These are phyloP conservation scores for Colletotrichum lupini DNA, from an alignment of 2,329 filamentous ascomycete genomes.

Conservation along the genomic window DNA sequence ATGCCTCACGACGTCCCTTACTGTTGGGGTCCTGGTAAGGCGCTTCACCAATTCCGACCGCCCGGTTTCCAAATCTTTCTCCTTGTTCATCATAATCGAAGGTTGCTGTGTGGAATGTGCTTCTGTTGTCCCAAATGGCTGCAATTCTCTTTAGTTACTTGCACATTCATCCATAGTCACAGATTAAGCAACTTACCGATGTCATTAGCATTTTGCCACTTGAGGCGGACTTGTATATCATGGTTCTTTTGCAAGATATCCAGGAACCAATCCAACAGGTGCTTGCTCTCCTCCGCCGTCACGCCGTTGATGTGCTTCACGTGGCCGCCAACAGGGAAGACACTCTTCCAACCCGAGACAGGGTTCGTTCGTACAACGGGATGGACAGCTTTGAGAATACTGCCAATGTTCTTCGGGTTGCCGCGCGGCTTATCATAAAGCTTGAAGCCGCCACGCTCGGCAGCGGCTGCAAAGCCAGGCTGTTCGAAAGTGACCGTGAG, in stretches of 20 bases:
- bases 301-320: slow-evolving; percentile 56
- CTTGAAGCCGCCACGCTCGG: slow-evolving; percentile 43
- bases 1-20: slow-evolving; percentile 43
- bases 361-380: slow-evolving; percentile 71
- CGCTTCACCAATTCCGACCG: slow-evolving; percentile 65
- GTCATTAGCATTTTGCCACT: slow-evolving; percentile 57
- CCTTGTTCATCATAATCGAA: slow-evolving; percentile 66
- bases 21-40: slow-evolving; percentile 65
- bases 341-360: slow-evolving; percentile 69
- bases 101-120: slow-evolving; percentile 67
- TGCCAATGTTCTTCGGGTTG: slow-evolving; percentile 56
- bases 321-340: slow-evolving; percentile 56
- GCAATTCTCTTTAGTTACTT: not conserved
- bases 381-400: slow-evolving; percentile 59
- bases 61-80: slow-evolving; percentile 61
- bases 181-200: slow-evolving; percentile 38
- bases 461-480: slow-evolving; percentile 50
- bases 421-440: slow-evolving; percentile 49
- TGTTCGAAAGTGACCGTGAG: slow-evolving; percentile 60
- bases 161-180: not conserved
- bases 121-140: slow-evolving; percentile 72
- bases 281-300: slow-evolving; percentile 53
- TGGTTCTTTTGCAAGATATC: slow-evolving; percentile 57
- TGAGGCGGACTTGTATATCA: slow-evolving; percentile 60
- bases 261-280: slow-evolving; percentile 54